These are phyloP conservation scores for Lactifluus echinatus DNA, from an alignment of 768 basidiomycete species.

Conservation along the genomic window DNA sequence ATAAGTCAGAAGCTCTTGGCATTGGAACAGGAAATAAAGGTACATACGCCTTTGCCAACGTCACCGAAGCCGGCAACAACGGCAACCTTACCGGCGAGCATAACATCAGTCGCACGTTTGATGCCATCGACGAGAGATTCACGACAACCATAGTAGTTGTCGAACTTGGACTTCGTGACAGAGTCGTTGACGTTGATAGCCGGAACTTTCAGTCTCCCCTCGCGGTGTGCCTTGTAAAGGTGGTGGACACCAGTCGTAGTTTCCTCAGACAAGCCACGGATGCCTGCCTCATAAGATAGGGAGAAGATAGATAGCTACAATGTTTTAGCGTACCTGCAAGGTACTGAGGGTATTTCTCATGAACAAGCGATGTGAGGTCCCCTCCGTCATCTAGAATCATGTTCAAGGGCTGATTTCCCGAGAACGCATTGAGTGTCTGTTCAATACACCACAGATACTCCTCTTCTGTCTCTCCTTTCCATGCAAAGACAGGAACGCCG, in stretches of 20 bases:
- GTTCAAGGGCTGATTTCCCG: constrained; percentile 77
- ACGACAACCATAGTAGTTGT: constrained; percentile 98
- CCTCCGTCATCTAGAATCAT: constrained; percentile 99
- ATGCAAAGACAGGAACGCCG: constrained; percentile 96
- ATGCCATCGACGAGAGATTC: constrained; percentile 99
- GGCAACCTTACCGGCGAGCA: constrained; percentile 99
- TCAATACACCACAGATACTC: constrained; percentile 99
- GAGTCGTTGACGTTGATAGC: constrained; percentile 99
- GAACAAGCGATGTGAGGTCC: constrained; percentile 89
- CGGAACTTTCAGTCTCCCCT: constrained; percentile 91
- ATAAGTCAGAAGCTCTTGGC: background rate
- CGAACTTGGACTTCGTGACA: constrained; percentile 99
- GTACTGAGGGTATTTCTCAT: constrained; percentile 93
- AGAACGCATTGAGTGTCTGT: constrained; percentile 87
- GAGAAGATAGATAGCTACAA: background rate
- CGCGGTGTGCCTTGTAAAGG: constrained; percentile 95
- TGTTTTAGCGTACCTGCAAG: constrained; percentile 46
- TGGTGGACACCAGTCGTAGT: constrained; percentile 99
- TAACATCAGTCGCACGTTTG: constrained; percentile 99
- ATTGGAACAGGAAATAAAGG: background rate
- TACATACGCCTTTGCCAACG: constrained; percentile 94
- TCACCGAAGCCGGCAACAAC: constrained; percentile 99
- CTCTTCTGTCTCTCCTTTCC: constrained; percentile 99
- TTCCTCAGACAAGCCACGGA: constrained; percentile 95
- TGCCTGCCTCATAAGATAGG: constrained; percentile 37